Base-by-base conservation (phyloP, 805 yeast genomes). In the Pichia cephalocereana region DNA sequence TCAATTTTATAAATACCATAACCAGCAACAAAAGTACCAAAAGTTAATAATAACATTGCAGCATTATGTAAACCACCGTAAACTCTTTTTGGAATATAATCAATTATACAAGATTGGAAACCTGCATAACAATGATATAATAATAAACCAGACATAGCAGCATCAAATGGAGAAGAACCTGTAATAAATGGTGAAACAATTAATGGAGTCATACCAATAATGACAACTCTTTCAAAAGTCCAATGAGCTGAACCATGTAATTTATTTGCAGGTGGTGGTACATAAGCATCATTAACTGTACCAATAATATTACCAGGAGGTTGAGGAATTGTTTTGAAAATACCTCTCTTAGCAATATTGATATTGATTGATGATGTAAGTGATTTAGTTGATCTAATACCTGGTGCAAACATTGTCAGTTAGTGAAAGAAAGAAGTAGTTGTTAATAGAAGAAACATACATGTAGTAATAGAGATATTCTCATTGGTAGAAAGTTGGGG, bases 251-350 rank as follows among this genome's bases (percentile, higher is more conserved):
- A 79, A 18, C 91, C 93, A 53, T 83, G 81, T 46, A 69, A 58
- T 54, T 73, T 72, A 57, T 73, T 70, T 6, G 81, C 65, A 46
- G 71, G 68, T 34, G 87, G 86, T 12, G 76, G 74, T 18, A 80
- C 79, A 52, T 78, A 77, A 5, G 88, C 82, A 49, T 84, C 90
- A 59, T 84, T 84, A 38, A 80, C 83, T 14, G 81, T 76, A 19
- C 90, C 93, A 19, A 78, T 77, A 48, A 84, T 77, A 60, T 72
- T 67, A 18, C 91, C 91, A 39, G 87, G 85, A 14, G 90, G 90
- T 62, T 83, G 86, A 44, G 68, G 66, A 27, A 64, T 63, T 15
- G 63, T 59, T 47, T 61, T 62, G 45, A 62, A 54, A 46, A 60
- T 53, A 5, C 47, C 38, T 44, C 60, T 51, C 43, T 57, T 38